phyloP scores from a whole-genome alignment of 306 rosid genomes.

The Phaseolus lunatus region DNA sequence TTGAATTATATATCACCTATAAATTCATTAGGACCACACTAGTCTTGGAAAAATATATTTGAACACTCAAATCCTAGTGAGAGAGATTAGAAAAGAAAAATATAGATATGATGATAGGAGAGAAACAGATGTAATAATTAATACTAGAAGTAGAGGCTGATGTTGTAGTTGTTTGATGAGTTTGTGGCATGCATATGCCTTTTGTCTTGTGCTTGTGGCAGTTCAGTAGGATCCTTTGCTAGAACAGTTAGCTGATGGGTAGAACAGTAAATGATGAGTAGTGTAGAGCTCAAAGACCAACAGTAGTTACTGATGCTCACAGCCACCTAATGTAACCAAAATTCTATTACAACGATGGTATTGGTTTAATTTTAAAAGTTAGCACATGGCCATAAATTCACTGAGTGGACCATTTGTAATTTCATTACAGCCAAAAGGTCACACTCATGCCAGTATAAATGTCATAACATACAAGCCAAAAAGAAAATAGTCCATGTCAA shows the following conservation, averaged over 20 bases:
- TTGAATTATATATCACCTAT: too few species aligned
- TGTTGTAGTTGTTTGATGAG: conserved; percentile 8
- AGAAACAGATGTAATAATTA: too few species aligned
- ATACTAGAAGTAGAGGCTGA: not conserved
- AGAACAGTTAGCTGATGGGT: not conserved
- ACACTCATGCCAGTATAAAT: conserved; percentile 26
- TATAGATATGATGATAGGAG: too few species aligned
- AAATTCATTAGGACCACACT: too few species aligned
- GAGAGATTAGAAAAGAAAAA: too few species aligned
- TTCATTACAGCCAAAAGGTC: conserved; percentile 37
- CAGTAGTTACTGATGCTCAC: conserved; percentile 4
- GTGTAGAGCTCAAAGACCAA: not conserved
- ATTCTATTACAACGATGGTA: not conserved
- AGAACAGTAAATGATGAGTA: conserved; percentile 1
- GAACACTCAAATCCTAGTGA: too few species aligned
- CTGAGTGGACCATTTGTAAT: conserved; percentile 29
- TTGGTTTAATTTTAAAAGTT: conserved; percentile 16
- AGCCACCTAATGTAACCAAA: conserved; percentile 11
- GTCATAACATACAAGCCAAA: not conserved
- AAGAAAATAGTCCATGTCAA: conserved; percentile 30
- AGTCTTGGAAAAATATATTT: too few species aligned
- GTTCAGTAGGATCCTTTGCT: not conserved
- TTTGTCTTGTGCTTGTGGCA: conserved; percentile 19
- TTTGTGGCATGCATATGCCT: conserved; percentile 13
- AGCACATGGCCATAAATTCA: conserved; percentile 19